These are phyloP conservation scores for Barnettozyma botsteinii DNA, from an alignment of 805 yeast species.

Conservation along the genomic window DNA sequence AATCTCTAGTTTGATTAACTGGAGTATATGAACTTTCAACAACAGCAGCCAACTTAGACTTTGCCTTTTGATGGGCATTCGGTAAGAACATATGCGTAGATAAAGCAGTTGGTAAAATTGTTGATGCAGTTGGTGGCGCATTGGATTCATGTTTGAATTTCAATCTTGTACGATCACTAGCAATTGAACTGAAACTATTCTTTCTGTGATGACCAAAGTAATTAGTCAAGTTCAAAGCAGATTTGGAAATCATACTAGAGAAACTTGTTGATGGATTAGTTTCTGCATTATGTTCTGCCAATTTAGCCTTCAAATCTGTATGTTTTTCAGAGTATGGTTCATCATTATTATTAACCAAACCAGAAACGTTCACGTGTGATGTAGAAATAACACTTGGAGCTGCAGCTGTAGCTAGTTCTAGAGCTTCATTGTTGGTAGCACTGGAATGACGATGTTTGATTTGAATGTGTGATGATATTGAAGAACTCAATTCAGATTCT, in stretches of 20 bases:
- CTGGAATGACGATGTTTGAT: conserved; percentile 13
- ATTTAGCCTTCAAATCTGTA: conserved; percentile 15
- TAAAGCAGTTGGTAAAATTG: conserved; percentile 52
- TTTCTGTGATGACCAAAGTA: conserved; percentile 34
- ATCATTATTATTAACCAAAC: conserved; percentile 13
- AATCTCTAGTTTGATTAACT: neutral
- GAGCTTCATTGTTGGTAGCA: conserved; percentile 11
- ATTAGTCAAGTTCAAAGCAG: conserved; percentile 35
- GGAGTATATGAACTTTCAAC: conserved; percentile 14
- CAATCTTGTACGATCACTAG: conserved; percentile 31
- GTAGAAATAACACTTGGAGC: conserved; percentile 27
- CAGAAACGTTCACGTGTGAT: conserved; percentile 23
- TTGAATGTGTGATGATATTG: conserved; percentile 14
- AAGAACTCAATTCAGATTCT: conserved; percentile 12
- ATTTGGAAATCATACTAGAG: conserved; percentile 31
- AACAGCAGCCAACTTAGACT: conserved; percentile 23
- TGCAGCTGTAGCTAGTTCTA: conserved; percentile 22
- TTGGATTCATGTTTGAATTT: conserved; percentile 40
- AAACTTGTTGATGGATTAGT: conserved; percentile 21
- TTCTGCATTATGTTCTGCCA: conserved; percentile 11
- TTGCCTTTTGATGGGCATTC: conserved; percentile 34
- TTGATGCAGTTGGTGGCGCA: conserved; percentile 57
- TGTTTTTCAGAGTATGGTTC: conserved; percentile 9
- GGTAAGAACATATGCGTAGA: conserved; percentile 59
- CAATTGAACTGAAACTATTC: conserved; percentile 31